Conservation (phyloP, 1,139 yeast genomes). For the Taphrina flavorubra region DNA sequence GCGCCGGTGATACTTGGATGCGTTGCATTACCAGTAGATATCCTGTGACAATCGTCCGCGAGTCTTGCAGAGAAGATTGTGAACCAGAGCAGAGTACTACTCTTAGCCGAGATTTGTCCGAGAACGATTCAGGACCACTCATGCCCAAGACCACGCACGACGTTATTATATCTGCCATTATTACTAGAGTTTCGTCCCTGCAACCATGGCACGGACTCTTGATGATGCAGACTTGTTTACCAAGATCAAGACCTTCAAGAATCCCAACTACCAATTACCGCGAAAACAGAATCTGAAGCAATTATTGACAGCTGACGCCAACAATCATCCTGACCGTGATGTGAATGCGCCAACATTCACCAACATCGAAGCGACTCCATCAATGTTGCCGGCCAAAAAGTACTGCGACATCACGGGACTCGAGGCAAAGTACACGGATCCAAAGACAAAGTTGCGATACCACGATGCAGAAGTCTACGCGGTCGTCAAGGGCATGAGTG, state of each 20-base stretch:
- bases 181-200: background rate
- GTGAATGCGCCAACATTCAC: slow-evolving; percentile 56
- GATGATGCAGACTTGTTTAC: slow-evolving; percentile 42
- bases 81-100: too few relatives aligned
- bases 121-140: background rate
- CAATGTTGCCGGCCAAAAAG: slow-evolving; percentile 75
- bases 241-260: slow-evolving; percentile 45
- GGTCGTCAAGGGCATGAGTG: slow-evolving; percentile 77
- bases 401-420: slow-evolving; percentile 96
- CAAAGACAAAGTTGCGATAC: slow-evolving; percentile 76
- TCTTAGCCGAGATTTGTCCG: background rate
- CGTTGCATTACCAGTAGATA: too few relatives aligned
- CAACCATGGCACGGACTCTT: slow-evolving; percentile 12
- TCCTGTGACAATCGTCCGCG: too few relatives aligned
- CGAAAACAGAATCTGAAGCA: slow-evolving; percentile 81
- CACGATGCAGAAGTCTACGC: slow-evolving; percentile 84
- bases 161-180: too few relatives aligned
- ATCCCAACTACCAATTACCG: slow-evolving; percentile 42
- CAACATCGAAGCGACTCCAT: slow-evolving; percentile 84
- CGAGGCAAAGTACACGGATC: slow-evolving; percentile 75
- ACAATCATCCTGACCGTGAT: slow-evolving; percentile 37
- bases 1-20: too few relatives aligned
- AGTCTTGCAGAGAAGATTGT: too few relatives aligned
- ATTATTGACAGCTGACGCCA: slow-evolving; percentile 70
- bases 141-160: too few relatives aligned